Evolutionary conservation across 805 yeast species (phyloP).

Genomic region (Metschnikowia lunata): DNA sequence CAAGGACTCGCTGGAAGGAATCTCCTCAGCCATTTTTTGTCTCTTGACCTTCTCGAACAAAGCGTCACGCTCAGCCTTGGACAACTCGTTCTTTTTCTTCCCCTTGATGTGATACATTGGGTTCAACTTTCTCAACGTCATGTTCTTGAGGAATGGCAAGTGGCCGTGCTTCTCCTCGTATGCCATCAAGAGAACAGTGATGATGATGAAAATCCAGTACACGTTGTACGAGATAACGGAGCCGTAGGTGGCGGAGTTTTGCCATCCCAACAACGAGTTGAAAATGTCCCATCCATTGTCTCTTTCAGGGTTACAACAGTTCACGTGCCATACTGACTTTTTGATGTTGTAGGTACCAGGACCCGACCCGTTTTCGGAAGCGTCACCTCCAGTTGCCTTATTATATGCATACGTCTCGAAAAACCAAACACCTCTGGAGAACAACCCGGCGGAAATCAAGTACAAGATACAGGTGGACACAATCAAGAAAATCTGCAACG

Average conservation of each 20-base stretch:
- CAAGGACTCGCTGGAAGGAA: constrained; percentile 7
- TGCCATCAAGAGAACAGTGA: constrained; percentile 55
- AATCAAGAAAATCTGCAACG: constrained; percentile 82
- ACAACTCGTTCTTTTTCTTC: constrained; percentile 58
- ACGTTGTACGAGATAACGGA: constrained; percentile 83
- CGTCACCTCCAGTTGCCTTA: constrained; percentile 84
- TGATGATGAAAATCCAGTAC: constrained; percentile 75
- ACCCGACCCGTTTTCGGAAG: constrained; percentile 87
- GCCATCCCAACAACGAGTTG: constrained; percentile 95
- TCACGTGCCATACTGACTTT: constrained; percentile 88
- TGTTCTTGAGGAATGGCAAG: constrained; percentile 54
- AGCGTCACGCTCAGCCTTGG: constrained; percentile 47
- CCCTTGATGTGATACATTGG: constrained; percentile 72
- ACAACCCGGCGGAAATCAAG: constrained; percentile 86
- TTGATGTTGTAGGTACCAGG: constrained; percentile 89
- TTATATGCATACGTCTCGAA: constrained; percentile 69
- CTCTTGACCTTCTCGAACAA: constrained; percentile 40
- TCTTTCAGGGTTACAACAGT: constrained; percentile 91
- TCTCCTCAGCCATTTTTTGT: constrained; percentile 14
- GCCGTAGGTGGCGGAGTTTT: constrained; percentile 91
- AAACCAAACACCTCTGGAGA: constrained; percentile 90
- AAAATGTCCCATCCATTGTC: constrained; percentile 95
- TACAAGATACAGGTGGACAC: constrained; percentile 85
- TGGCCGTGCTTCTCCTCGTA: constrained; percentile 83
- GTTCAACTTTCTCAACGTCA: constrained; percentile 48